phyloP scores from a whole-genome alignment of 805 yeast species.

The Wickerhamomyces canadensis region DNA sequence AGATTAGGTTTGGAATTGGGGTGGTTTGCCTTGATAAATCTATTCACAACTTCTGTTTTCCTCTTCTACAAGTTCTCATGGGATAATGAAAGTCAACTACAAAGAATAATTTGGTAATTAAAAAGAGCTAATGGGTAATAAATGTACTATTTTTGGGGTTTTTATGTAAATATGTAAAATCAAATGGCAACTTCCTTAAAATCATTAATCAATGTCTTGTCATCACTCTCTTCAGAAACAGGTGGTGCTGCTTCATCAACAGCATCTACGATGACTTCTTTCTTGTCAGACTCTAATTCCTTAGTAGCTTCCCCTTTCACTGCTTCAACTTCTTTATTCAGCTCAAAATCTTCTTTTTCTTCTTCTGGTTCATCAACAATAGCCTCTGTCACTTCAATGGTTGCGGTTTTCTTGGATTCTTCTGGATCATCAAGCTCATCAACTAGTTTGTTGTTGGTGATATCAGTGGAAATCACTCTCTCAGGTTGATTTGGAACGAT shows the following conservation, averaged over 20 bases:
- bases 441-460: conserved; percentile 12
- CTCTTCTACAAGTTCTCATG: conserved; percentile 59
- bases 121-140: neutral
- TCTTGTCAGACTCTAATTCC: too few species aligned
- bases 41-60: conserved; percentile 49
- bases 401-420: neutral
- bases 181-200: conserved; percentile 21
- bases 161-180: neutral
- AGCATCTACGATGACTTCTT: too few species aligned
- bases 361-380: conserved; percentile 3
- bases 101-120: conserved; percentile 86
- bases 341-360: conserved; percentile 1
- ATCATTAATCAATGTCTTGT: conserved; percentile 9
- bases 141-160: neutral
- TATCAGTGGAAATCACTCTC: conserved; percentile 18
- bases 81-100: conserved; percentile 53
- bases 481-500: conserved; percentile 13
- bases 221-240: conserved; percentile 9
- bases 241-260: too few species aligned
- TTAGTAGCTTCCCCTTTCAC: neutral
- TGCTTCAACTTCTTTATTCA: conserved; percentile 1
- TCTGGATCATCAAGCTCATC: conserved; percentile 11
- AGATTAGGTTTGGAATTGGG: conserved; percentile 48
- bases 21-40: conserved; percentile 58
- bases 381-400: too few species aligned